phyloP scores from a whole-genome alignment of 208 protist genomes.

The Leishmania mexicana region DNA sequence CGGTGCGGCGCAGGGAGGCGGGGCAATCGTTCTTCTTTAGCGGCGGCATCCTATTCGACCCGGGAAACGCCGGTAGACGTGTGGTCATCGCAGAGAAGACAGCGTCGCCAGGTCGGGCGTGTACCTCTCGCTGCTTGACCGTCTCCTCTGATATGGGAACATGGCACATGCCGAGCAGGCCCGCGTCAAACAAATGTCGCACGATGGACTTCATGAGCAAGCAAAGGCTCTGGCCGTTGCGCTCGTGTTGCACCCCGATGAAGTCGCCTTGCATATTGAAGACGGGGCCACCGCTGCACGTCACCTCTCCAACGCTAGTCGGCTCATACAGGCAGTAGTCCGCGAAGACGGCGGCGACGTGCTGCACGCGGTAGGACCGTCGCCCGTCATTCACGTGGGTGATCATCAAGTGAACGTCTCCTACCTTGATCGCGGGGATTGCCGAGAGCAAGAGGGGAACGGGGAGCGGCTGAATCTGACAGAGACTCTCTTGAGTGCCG shows the following conservation, averaged over 20 bases:
- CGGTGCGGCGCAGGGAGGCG: not conserved
- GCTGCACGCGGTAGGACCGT: conserved; percentile 67
- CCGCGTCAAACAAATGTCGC: conserved; percentile 67
- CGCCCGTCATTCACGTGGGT: conserved; percentile 54
- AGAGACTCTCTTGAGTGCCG: conserved; percentile 23
- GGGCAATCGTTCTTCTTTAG: not conserved
- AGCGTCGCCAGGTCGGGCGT: not conserved
- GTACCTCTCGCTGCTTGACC: conserved; percentile 20
- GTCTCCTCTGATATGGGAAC: conserved; percentile 59
- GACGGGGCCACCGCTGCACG: conserved; percentile 79
- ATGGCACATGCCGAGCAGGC: conserved; percentile 70
- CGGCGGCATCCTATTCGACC: no score
- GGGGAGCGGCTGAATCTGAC: conserved; percentile 70
- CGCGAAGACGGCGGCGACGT: conserved; percentile 53
- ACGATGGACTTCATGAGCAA: conserved; percentile 75
- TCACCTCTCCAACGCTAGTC: conserved; percentile 31
- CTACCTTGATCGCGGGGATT: conserved; percentile 50
- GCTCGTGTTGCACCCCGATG: conserved; percentile 83
- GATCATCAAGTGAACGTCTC: conserved; percentile 82
- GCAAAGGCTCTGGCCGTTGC: conserved; percentile 53
- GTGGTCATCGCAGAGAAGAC: not conserved
- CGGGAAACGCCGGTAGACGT: not conserved
- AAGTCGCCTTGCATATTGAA: conserved; percentile 85
- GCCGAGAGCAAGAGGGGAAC: conserved; percentile 75
- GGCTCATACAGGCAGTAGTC: conserved; percentile 80